Evolutionary conservation across 2,329 filamentous ascomycete genomes (phyloP).

Genomic region (Colletotrichum spaethianum): DNA sequence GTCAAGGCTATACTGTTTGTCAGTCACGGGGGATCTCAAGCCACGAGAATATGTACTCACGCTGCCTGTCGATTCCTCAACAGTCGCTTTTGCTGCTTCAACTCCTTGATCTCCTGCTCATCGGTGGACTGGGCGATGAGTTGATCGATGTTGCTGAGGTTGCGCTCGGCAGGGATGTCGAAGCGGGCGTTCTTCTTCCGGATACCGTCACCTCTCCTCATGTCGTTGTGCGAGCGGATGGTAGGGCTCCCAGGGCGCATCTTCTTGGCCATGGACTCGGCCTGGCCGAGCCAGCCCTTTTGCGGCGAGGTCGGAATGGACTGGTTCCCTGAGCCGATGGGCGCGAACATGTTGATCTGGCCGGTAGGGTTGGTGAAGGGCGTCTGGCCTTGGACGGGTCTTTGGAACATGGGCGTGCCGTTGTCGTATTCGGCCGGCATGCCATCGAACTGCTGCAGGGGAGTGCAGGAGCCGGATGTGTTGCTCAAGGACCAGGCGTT

Average conservation of each 20-base stretch:
- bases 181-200: constrained; percentile 99
- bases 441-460: constrained; percentile 79
- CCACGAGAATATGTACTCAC: constrained; percentile 68
- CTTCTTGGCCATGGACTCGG: constrained; percentile 68
- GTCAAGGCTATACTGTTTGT: constrained; percentile 77
- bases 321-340: constrained; percentile 61
- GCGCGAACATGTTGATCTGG: constrained; percentile 68
- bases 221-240: constrained; percentile 81
- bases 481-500: constrained; percentile 75
- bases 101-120: constrained; percentile 95
- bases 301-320: constrained; percentile 70
- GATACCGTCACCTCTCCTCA: constrained; percentile 87
- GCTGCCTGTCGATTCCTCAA: constrained; percentile 96
- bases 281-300: constrained; percentile 70
- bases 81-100: constrained; percentile 98
- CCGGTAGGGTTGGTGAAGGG: constrained; percentile 68
- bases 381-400: constrained; percentile 66
- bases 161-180: constrained; percentile 95
- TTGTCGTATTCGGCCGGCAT: constrained; percentile 70
- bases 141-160: constrained; percentile 93
- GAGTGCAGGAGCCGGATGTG: constrained; percentile 80
- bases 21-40: neutral
- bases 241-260: constrained; percentile 78
- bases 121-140: constrained; percentile 90
- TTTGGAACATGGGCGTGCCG: constrained; percentile 66